Evolutionary conservation across 2,329 filamentous ascomycete species (phyloP).

Genomic region (Decorospora gaudefroyi): DNA sequence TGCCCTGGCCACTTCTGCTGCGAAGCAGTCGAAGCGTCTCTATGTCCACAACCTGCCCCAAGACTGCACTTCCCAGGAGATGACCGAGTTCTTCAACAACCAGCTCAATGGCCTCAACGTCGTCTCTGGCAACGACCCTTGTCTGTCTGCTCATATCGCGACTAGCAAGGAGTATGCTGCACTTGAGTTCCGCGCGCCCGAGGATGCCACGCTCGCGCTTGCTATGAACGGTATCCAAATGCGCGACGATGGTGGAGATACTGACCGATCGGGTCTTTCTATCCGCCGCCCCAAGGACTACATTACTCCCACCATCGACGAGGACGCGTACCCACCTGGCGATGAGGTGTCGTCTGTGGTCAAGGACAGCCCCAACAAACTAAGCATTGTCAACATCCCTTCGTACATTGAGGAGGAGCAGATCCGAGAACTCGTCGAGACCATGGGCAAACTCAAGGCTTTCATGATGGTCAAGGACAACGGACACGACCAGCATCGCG

Average conservation of each 20-base stretch:
- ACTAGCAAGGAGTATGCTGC: slow-evolving; percentile 80
- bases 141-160: slow-evolving; percentile 79
- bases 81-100: slow-evolving; percentile 89
- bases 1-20: slow-evolving; percentile 89
- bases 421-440: slow-evolving; percentile 83
- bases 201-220: slow-evolving; percentile 87
- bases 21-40: slow-evolving; percentile 90
- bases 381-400: slow-evolving; percentile 89
- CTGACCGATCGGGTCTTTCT: slow-evolving; percentile 63
- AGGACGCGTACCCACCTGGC: slow-evolving; percentile 68
- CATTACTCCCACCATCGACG: slow-evolving; percentile 74
- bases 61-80: slow-evolving; percentile 71
- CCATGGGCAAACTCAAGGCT: slow-evolving; percentile 91
- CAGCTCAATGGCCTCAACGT: slow-evolving; percentile 97
- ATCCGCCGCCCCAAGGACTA: slow-evolving; percentile 95
- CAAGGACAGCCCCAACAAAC: slow-evolving; percentile 91
- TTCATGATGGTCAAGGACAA: slow-evolving; percentile 89
- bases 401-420: slow-evolving; percentile 87
- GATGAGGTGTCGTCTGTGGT: slow-evolving; percentile 80
- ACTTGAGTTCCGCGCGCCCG: slow-evolving; percentile 84
- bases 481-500: slow-evolving; percentile 81
- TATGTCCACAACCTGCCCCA: slow-evolving; percentile 82
- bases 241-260: slow-evolving; percentile 63
- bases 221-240: slow-evolving; percentile 89
- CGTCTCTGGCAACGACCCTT: slow-evolving; percentile 80